Evolutionary conservation across 768 basidiomycete genomes (phyloP), one percentile per base, ranked within the genome.

Genomic region (Lyophyllum atratum): DNA sequence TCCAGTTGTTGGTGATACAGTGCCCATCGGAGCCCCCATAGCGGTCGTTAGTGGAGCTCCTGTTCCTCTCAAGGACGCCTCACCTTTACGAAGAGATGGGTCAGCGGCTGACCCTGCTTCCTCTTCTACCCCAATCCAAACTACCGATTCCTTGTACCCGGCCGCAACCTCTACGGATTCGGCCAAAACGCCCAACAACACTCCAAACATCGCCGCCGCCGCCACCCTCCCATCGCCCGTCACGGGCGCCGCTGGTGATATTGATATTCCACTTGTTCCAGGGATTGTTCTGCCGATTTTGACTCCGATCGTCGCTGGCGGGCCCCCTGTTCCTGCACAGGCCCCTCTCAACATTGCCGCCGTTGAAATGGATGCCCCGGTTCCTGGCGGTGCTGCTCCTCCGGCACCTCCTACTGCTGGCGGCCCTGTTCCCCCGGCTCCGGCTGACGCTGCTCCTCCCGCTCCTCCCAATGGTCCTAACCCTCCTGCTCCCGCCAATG

Each of bases 181-280:
- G 14, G 50, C 55, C 25, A 40, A 15, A 10, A 42, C 58, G 6
- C 59, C 64, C 10, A 46, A 17, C 49, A 58, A 59, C 21, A 57
- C 59, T 31, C 54, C 55, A 24, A 42, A 25, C 46, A n/a, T 61
- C 22, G 47, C 21, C 2, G 24, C 39, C 19, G 24, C 33, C 8
- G 25, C 47, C 47, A 26, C n/a, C n/a, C 24, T 19, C 25, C 52
- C 34, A 24, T 47, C 44, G 29, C 11, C 11, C 29, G 29, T 31
- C 29, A 11, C 11, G 29, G 29, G 6, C 5, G 29, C 29, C 29
- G 29, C 29, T 31, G 29, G 29, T 11, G 11, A 31, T 5, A 31
- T n/a, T n/a, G n/a, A n/a, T n/a, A n/a, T n/a, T n/a, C n/a, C n/a
- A n/a, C n/a, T n/a, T n/a, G n/a, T n/a, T n/a, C n/a, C n/a, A n/a